Conservation (phyloP, 805 yeast species). For the Candida dendrica region DNA sequence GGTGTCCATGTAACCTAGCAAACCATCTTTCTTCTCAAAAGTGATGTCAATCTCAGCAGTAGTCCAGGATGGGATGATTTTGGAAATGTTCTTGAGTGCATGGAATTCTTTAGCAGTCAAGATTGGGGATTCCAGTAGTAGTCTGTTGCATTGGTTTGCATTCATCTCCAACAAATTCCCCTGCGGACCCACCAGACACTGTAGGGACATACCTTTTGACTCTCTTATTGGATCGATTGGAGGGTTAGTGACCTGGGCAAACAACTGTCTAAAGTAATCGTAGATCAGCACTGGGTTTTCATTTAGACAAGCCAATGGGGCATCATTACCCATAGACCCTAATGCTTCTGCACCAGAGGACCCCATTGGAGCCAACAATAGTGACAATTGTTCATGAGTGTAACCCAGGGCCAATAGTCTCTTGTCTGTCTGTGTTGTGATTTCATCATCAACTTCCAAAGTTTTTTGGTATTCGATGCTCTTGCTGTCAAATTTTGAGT, state of each 20-base stretch:
- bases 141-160: slow-evolving; percentile 84
- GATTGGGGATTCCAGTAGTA: slow-evolving; percentile 77
- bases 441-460: slow-evolving; percentile 20
- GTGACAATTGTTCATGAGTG: slow-evolving; percentile 85
- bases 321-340: slow-evolving; percentile 98
- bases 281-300: slow-evolving; percentile 86
- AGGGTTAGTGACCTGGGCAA: slow-evolving; percentile 98
- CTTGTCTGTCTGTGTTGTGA: slow-evolving; percentile 65
- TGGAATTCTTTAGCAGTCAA: slow-evolving; percentile 64
- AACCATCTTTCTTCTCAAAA: slow-evolving; percentile 74
- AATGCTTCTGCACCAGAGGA: slow-evolving; percentile 85
- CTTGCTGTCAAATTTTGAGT: slow-evolving; percentile 39
- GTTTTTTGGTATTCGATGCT: slow-evolving; percentile 7
- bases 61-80: slow-evolving; percentile 82
- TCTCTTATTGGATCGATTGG: slow-evolving; percentile 98
- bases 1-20: slow-evolving; percentile 77
- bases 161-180: slow-evolving; percentile 92
- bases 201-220: slow-evolving; percentile 92
- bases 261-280: slow-evolving; percentile 92
- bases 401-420: slow-evolving; percentile 83
- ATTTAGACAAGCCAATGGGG: slow-evolving; percentile 89
- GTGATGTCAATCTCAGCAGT: slow-evolving; percentile 81
- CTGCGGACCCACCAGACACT: slow-evolving; percentile 97
- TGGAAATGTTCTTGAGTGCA: slow-evolving; percentile 66
- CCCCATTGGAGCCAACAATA: slow-evolving; percentile 91